Evolutionary conservation across 1,284 basidiomycete genomes (phyloP).

Genomic region (Malassezia arunalokei): DNA sequence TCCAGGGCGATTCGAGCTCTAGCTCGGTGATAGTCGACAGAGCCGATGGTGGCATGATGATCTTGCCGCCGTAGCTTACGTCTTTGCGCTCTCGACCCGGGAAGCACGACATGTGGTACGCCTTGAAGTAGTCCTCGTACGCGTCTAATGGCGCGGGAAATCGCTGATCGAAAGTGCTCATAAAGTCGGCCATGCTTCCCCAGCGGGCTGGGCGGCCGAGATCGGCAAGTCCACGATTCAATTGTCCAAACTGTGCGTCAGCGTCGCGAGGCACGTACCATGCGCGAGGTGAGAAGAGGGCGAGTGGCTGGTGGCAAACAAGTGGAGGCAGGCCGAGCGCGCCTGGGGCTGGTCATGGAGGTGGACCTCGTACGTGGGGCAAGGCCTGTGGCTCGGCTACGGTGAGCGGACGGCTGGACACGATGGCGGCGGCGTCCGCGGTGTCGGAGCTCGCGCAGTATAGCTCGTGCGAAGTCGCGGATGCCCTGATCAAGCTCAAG

Average conservation of each 20-base stretch:
- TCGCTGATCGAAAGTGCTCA: conserved; percentile 27
- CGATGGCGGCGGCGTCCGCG: neutral
- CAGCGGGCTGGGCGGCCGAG: conserved; percentile 10
- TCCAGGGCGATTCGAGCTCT: conserved; percentile 87
- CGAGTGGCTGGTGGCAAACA: too few species aligned
- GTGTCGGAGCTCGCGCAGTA: conserved; percentile 4
- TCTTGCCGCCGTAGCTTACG: conserved; percentile 93
- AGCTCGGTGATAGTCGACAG: conserved; percentile 74
- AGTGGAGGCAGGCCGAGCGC: neutral
- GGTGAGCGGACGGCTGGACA: too few species aligned
- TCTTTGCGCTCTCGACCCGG: conserved; percentile 68
- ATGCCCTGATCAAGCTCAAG: conserved; percentile 75
- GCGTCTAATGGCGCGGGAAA: conserved; percentile 32
- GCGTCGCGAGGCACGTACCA: neutral
- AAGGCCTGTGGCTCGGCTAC: neutral
- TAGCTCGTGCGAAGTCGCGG: conserved; percentile 53
- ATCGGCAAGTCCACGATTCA: neutral
- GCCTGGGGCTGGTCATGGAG: too few species aligned
- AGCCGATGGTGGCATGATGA: conserved; percentile 93
- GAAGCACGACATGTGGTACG: conserved; percentile 75
- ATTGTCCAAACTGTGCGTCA: conserved; percentile 8
- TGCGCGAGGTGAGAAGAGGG: conserved; percentile 4
- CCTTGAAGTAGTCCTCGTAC: conserved; percentile 48
- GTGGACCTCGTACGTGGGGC: neutral
- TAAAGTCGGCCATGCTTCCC: conserved; percentile 20